These are phyloP conservation scores for Hydnum rufescens DNA, from an alignment of 768 basidiomycete genomes.

Conservation along the genomic window DNA sequence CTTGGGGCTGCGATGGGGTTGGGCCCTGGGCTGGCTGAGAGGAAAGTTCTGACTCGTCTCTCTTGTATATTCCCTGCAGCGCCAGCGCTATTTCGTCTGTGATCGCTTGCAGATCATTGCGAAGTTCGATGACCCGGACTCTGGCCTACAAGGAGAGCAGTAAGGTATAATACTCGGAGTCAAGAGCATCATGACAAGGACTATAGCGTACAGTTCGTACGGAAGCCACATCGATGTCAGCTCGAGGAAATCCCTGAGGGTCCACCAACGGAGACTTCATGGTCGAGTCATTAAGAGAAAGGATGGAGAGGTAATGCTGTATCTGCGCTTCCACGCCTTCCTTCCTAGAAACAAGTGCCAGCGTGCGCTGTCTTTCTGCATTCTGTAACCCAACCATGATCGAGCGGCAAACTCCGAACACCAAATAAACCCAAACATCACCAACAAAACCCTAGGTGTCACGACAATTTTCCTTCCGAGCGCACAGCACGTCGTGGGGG, in stretches of 20 bases:
- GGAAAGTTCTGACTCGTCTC: too few relatives aligned
- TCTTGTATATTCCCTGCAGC: constrained; percentile 56
- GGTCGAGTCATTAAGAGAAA: constrained; percentile 38
- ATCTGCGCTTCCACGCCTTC: constrained; percentile 57
- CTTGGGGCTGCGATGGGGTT: constrained; percentile 8
- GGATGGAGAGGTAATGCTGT: constrained; percentile 36
- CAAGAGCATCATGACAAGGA: neutral
- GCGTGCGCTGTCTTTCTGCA: constrained; percentile 15
- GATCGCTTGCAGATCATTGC: constrained; percentile 52
- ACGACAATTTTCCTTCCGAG: too few relatives aligned
- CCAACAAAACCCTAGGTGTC: too few relatives aligned
- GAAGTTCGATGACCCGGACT: constrained; percentile 54
- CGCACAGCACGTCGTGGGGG: too few relatives aligned
- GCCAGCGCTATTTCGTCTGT: constrained; percentile 48
- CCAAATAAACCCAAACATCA: too few relatives aligned
- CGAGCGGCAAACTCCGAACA: too few relatives aligned
- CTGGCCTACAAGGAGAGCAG: constrained; percentile 17
- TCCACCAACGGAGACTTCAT: constrained; percentile 67
- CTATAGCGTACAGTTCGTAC: constrained; percentile 31
- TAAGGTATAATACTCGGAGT: neutral
- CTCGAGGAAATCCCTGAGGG: constrained; percentile 71
- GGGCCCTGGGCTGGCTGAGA: neutral
- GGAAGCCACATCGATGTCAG: constrained; percentile 64
- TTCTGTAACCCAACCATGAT: too few relatives aligned
- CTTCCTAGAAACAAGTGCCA: constrained; percentile 44